Evolutionary conservation across 805 yeast species (phyloP).

Genomic region (Cyberlindnera mycetangii): DNA sequence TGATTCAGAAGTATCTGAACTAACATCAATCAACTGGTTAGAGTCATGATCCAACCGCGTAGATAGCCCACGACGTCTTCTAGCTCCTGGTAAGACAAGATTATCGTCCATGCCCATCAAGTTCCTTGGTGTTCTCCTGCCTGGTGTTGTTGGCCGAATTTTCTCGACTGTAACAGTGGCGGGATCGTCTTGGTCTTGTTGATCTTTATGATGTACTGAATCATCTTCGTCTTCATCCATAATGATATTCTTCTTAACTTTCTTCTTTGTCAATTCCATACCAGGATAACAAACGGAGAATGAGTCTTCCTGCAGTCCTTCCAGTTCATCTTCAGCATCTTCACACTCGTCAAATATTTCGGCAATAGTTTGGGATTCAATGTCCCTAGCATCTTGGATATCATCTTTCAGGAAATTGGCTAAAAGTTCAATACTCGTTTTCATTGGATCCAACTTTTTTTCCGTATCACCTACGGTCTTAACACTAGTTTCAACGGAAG

Average conservation of each 20-base stretch:
- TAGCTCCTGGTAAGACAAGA: not conserved
- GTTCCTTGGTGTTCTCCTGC: not conserved
- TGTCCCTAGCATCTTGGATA: conserved; percentile 55
- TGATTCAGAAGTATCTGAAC: not conserved
- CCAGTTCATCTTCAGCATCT: conserved; percentile 22
- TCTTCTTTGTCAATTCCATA: conserved; percentile 25
- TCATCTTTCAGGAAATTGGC: conserved; percentile 66
- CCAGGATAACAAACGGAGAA: conserved; percentile 39
- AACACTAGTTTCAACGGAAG: conserved; percentile 28
- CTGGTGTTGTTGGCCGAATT: not conserved
- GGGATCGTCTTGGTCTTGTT: not conserved
- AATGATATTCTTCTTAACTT: conserved; percentile 25
- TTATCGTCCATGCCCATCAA: not conserved
- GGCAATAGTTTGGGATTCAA: conserved; percentile 54
- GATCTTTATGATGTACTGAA: conserved; percentile 23
- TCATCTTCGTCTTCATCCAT: conserved; percentile 26
- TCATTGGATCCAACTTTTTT: conserved; percentile 31
- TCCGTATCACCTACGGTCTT: conserved; percentile 7
- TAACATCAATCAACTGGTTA: not conserved
- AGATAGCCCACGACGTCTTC: not conserved
- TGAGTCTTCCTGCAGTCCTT: conserved; percentile 5
- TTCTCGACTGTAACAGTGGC: not conserved
- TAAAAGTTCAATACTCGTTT: conserved; percentile 50
- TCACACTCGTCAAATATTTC: conserved; percentile 35
- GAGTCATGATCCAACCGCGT: not conserved